A percentile compares a stretch with the other conserved stretches of the same genome.
Evolutionary conservation across 495 filamentous ascomycete genomes (phyloP).

Genomic region (Talaromyces trachyspermus): DNA sequence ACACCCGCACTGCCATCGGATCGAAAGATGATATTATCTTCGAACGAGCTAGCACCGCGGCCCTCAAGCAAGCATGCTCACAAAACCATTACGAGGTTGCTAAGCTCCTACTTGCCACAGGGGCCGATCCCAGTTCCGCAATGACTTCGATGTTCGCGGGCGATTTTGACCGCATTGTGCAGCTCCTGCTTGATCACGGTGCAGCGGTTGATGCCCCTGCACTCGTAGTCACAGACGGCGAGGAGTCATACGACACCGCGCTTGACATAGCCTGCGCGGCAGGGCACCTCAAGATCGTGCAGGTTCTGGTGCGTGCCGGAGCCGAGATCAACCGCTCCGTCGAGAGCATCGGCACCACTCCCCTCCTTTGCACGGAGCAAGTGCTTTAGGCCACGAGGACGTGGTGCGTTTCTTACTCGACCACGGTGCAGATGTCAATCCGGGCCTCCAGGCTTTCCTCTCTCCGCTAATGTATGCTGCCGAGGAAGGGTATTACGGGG

Average conservation of each 20-base stretch:
- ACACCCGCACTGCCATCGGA: too few species aligned
- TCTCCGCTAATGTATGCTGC: background rate
- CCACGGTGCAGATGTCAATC: conserved; percentile 8
- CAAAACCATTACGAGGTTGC: conserved; percentile 9
- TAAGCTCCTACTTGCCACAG: conserved; percentile 8
- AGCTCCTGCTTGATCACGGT: conserved; percentile 8
- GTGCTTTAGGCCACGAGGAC: background rate
- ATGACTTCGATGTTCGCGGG: background rate
- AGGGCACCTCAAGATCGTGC: conserved; percentile 5
- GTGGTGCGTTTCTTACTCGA: conserved; percentile 8
- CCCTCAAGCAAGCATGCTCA: conserved; percentile 5
- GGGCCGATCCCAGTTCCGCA: conserved; percentile 10
- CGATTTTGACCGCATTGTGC: conserved; percentile 7
- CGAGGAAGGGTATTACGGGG: background rate
- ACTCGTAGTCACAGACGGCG: background rate
- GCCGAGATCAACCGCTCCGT: conserved; percentile 6
- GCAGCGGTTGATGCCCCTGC: conserved; percentile 7
- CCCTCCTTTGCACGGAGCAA: conserved; percentile 10
- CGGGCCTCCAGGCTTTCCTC: background rate
- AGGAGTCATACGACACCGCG: conserved; percentile 1
- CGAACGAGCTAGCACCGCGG: conserved; percentile 2
- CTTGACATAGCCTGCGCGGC: background rate
- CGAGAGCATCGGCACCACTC: conserved; percentile 8
- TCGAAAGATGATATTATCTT: background rate
- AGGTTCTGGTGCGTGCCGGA: conserved; percentile 8